A percentile compares a stretch with the other conserved stretches of the same genome.
These are phyloP conservation scores for Anacardium occidentale DNA, from an alignment of 345 rosid species.

Conservation along the genomic window DNA sequence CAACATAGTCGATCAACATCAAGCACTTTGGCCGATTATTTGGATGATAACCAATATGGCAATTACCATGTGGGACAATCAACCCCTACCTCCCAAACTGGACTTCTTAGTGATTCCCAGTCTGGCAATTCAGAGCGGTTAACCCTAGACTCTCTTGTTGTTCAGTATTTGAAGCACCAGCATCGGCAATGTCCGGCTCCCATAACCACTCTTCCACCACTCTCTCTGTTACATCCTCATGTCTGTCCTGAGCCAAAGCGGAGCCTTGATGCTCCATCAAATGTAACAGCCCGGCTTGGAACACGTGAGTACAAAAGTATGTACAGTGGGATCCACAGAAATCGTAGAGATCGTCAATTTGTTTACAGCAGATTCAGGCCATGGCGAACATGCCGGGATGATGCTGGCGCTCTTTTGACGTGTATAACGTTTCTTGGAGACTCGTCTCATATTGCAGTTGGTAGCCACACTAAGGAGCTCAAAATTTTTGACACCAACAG, in stretches of 20 bases:
- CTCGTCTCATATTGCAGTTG: conserved; percentile 79
- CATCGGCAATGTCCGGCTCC: conserved; percentile 99
- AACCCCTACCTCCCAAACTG: conserved; percentile 51
- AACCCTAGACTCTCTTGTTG: conserved; percentile 79
- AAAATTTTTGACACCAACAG: conserved; percentile 71
- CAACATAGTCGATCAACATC: conserved; percentile 40
- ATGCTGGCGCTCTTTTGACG: conserved; percentile 70
- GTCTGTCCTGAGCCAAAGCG: conserved; percentile 95
- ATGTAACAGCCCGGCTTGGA: conserved; percentile 84
- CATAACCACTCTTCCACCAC: conserved; percentile 94
- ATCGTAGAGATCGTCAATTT: conserved; percentile 91
- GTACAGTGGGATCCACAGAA: conserved; percentile 90
- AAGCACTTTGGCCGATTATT: conserved; percentile 32
- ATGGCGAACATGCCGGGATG: conserved; percentile 95
- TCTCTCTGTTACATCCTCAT: conserved; percentile 90
- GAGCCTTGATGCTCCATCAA: conserved; percentile 83
- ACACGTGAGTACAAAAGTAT: conserved; percentile 72
- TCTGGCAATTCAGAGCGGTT: conserved; percentile 64
- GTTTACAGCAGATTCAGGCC: conserved; percentile 94
- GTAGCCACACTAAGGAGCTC: conserved; percentile 84
- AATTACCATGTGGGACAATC: conserved; percentile 43
- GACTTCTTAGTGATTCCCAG: conserved; percentile 54
- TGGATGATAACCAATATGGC: conserved; percentile 53
- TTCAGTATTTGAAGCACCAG: conserved; percentile 95
- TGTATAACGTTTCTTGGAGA: conserved; percentile 77